Percentiles rank a stretch among this genome's conserved stretches.
Conservation (phyloP, 257 asterid genomes). For the Nicotiana knightiana region DNA sequence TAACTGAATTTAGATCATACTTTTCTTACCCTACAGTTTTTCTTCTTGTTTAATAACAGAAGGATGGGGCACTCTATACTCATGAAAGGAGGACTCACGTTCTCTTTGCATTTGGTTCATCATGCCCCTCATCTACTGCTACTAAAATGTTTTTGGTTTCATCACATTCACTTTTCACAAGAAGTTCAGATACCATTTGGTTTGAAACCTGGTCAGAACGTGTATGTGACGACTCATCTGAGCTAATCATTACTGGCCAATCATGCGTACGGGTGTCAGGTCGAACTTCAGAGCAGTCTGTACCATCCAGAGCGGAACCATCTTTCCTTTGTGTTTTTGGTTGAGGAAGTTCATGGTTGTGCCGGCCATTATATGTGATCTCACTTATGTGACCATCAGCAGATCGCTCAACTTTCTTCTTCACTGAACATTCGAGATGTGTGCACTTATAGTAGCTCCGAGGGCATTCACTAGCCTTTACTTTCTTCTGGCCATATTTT, state of each 20-base stretch:
- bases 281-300: constrained; percentile 15
- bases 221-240: constrained; percentile 23
- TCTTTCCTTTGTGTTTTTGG: constrained; percentile 47
- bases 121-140: constrained; percentile 41
- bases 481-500: constrained; percentile 90
- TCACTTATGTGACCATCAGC: constrained; percentile 64
- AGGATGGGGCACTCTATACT: background rate
- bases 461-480: constrained; percentile 84
- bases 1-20: background rate
- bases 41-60: background rate
- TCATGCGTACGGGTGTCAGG: constrained; percentile 16
- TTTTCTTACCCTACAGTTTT: background rate
- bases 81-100: constrained; percentile 31
- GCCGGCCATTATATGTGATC: constrained; percentile 83
- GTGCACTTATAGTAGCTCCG: constrained; percentile 92
- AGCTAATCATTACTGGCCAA: constrained; percentile 25
- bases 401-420: constrained; percentile 83
- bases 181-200: constrained; percentile 25
- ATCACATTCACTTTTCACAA: constrained; percentile 21
- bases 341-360: constrained; percentile 66
- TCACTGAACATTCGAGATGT: constrained; percentile 56
- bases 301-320: constrained; percentile 22
- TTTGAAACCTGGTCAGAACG: constrained; percentile 15
- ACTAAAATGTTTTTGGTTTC: constrained; percentile 34
- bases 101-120: constrained; percentile 67